Percentiles rank a stretch among this genome's conserved stretches.
Conservation (phyloP, 495 filamentous ascomycete species). For the Corynascus novoguineensis region DNA sequence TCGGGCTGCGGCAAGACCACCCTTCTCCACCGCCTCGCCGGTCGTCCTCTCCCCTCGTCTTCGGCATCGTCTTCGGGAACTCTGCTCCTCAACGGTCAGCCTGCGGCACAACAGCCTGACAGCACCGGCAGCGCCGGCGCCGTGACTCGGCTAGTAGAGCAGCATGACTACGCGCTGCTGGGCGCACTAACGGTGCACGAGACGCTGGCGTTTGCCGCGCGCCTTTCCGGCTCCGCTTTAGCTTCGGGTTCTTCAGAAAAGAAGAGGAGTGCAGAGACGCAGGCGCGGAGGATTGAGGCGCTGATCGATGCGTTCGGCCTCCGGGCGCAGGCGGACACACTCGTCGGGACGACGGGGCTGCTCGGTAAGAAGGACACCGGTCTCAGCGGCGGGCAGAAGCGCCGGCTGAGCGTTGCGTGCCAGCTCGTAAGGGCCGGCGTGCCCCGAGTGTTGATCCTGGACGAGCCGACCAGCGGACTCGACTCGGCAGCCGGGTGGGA, state of each 20-base stretch:
- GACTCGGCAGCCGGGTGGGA: conserved; percentile 77
- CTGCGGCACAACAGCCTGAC: conserved; percentile 21
- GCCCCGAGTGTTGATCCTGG: conserved; percentile 73
- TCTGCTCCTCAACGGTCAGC: conserved; percentile 54
- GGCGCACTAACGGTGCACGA: conserved; percentile 72
- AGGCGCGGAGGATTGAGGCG: conserved; percentile 76
- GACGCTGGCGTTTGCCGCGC: conserved; percentile 69
- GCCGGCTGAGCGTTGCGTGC: conserved; percentile 68
- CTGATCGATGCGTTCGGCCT: conserved; percentile 78
- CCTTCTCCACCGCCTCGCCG: conserved; percentile 68
- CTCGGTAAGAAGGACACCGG: conserved; percentile 72
- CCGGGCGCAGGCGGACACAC: conserved; percentile 58
- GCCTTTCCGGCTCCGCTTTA: conserved; percentile 38
- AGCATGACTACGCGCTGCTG: conserved; percentile 77
- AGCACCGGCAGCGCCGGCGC: conserved; percentile 36
- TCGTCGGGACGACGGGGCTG: conserved; percentile 69
- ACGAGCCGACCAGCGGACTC: conserved; percentile 76
- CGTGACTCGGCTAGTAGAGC: conserved; percentile 71
- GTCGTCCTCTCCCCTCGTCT: conserved; percentile 49
- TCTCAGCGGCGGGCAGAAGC: conserved; percentile 77
- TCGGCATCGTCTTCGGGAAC: conserved; percentile 28
- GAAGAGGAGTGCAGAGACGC: not conserved
- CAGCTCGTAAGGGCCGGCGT: conserved; percentile 72
- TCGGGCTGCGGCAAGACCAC: conserved; percentile 75
- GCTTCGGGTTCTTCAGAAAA: not conserved